A percentile compares a stretch with the other conserved stretches of the same genome.
These are phyloP conservation scores for Penicillium sp. DNA, from an alignment of 2,329 filamentous ascomycete species.

Conservation along the genomic window DNA sequence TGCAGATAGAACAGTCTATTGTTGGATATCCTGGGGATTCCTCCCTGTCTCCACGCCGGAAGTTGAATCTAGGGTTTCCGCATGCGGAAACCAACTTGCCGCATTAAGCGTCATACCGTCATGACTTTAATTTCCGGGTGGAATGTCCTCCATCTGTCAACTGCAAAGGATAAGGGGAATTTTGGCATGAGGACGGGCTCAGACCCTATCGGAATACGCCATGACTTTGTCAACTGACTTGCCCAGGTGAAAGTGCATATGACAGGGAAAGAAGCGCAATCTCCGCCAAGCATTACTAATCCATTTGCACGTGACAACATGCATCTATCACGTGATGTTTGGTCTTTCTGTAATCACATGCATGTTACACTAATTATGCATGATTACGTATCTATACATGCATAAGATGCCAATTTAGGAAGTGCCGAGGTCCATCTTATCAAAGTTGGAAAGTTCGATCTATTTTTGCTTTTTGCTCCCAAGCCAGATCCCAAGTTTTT, in stretches of 20 bases:
- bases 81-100: conserved; percentile 30
- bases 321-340: background rate
- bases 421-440: conserved; percentile 21
- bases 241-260: background rate
- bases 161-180: background rate
- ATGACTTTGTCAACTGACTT: conserved; percentile 27
- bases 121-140: conserved; percentile 17
- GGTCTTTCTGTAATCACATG: background rate
- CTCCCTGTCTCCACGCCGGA: conserved; percentile 14
- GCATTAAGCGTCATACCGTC: conserved; percentile 28
- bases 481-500: background rate
- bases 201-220: background rate
- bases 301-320: background rate
- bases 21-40: conserved; percentile 5
- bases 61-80: conserved; percentile 21
- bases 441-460: conserved; percentile 3
- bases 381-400: background rate
- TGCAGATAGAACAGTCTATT: conserved; percentile 5
- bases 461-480: conserved; percentile 3
- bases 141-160: conserved; percentile 5
- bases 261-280: background rate
- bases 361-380: background rate
- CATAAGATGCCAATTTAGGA: background rate
- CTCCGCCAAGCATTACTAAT: background rate
- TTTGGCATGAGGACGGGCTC: background rate